Base-by-base conservation (phyloP, 2,329 filamentous ascomycete genomes). In the Claviceps sp. region DNA sequence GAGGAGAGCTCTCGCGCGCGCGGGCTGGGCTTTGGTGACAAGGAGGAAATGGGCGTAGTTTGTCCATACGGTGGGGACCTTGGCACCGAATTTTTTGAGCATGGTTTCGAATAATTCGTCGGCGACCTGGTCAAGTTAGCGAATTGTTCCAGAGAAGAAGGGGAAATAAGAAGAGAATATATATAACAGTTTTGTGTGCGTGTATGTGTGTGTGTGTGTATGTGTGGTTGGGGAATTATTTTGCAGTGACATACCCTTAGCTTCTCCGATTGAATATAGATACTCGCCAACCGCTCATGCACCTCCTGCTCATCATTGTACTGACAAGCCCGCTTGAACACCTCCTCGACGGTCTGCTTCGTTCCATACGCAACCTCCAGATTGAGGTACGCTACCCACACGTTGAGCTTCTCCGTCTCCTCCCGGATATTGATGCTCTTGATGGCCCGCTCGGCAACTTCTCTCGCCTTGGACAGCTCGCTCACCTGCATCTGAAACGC, bases 1-100 rank as follows among this genome's bases (percentile, higher is more conserved):
- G 5, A 97, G 80, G 14, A 98, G 79, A 1, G 81, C 81, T 52
- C 89, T 84, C 3, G 84, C 87, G 7, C 83, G 80, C n/a, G 84
- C 84, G 1, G 89, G 80, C 11, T 84, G 77, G 53, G 78, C 74
- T 54, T 80, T 71, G 1, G 81, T 86, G 54, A 85, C 82, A 70
- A 95, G 85, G 52, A 98, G 76, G 77, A 96, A 97, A 61, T 86
- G 85, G 24, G 90, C 91, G 69, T 96, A 97, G 73, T 97, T 96
- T 68, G 85, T 76, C 88, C 90, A 98, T 59, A 96, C 82, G 50
- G 83, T 80, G 10, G 87, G 84, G 5, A 84, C 81, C 58, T 84
- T 82, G 56, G 85, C 85, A 63, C 93, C 88, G 54, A 89, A 90
- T 71, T 94, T 96, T 73, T 93, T 94, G 61, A 87, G 74, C 69